These are phyloP conservation scores for Zygoascus hellenicus DNA, from an alignment of 1,139 yeast species.

Conservation along the genomic window DNA sequence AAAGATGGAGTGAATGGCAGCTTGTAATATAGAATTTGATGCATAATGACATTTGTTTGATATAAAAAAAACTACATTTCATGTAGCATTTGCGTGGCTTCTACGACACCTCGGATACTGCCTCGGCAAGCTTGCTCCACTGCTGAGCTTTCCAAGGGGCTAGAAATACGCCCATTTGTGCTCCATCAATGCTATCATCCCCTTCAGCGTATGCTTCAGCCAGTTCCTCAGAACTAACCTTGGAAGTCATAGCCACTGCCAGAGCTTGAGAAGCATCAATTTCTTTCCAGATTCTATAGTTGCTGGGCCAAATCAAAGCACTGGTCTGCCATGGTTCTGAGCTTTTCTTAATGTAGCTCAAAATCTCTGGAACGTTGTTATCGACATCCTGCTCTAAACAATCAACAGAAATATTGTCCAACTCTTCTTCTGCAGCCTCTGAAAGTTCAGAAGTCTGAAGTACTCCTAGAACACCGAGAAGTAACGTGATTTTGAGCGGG, in stretches of 20 bases:
- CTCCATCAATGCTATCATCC: slow-evolving; percentile 21
- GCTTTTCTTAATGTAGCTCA: slow-evolving; percentile 38
- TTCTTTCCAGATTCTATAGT: slow-evolving; percentile 60
- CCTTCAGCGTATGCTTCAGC: slow-evolving; percentile 45
- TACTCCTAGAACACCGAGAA: slow-evolving; percentile 76
- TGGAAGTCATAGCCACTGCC: slow-evolving; percentile 40
- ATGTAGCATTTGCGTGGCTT: not conserved
- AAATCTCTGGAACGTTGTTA: slow-evolving; percentile 41
- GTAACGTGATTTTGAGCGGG: slow-evolving; percentile 57
- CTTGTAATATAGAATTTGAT: not conserved
- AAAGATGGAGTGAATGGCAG: slow-evolving; percentile 1
- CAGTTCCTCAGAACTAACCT: slow-evolving; percentile 44
- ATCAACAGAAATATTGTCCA: slow-evolving; percentile 46
- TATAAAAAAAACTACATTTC: not conserved
- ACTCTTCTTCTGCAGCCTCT: slow-evolving; percentile 62
- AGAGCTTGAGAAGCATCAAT: slow-evolving; percentile 51
- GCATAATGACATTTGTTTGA: not conserved
- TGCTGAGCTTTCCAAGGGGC: slow-evolving; percentile 23
- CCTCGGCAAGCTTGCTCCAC: slow-evolving; percentile 20
- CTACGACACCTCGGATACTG: not conserved
- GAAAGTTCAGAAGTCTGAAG: slow-evolving; percentile 57
- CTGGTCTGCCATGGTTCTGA: slow-evolving; percentile 55
- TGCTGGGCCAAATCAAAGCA: slow-evolving; percentile 70
- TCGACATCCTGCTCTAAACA: slow-evolving; percentile 44
- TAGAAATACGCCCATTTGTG: slow-evolving; percentile 25